Percentiles rank a stretch among this genome's conserved stretches.
Conservation (phyloP, 228 moss, liverwort and hornwort species). For the Sphagnum magellanicum region DNA sequence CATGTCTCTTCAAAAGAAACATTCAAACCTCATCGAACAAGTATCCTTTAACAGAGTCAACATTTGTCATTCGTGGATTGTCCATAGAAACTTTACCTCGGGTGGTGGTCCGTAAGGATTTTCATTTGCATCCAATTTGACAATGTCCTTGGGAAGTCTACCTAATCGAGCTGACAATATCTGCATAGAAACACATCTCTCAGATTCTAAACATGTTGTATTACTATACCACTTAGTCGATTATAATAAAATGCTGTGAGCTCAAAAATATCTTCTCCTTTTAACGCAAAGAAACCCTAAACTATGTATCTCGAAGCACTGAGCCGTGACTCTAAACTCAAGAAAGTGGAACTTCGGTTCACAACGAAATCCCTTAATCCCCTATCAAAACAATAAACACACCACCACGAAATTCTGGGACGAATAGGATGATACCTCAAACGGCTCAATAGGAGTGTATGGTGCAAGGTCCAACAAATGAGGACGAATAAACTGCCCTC, state of each 20-base stretch:
- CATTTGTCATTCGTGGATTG: too few relatives aligned
- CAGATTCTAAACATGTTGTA: not conserved
- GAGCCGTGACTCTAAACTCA: too few relatives aligned
- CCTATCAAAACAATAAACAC: not conserved
- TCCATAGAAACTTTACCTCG: constrained; percentile 30
- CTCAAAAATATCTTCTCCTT: too few relatives aligned
- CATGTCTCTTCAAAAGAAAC: too few relatives aligned
- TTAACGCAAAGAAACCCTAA: too few relatives aligned
- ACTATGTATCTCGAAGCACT: too few relatives aligned
- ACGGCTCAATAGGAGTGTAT: constrained; percentile 85
- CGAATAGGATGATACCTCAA: constrained; percentile 51
- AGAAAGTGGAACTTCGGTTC: too few relatives aligned
- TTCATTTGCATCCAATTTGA: constrained; percentile 95
- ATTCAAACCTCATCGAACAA: too few relatives aligned
- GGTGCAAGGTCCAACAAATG: constrained; percentile 79
- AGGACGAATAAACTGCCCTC: constrained; percentile 67
- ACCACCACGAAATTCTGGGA: not conserved
- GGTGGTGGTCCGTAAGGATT: constrained; percentile 97
- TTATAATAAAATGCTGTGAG: too few relatives aligned
- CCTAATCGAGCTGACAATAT: constrained; percentile 84
- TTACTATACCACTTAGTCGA: too few relatives aligned
- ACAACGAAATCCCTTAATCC: too few relatives aligned
- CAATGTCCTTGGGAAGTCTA: constrained; percentile 79
- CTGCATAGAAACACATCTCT: constrained; percentile 24
- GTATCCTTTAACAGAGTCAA: too few relatives aligned